Conservation (phyloP, 2,329 filamentous ascomycete genomes). For the Aureobasidium sp. region DNA sequence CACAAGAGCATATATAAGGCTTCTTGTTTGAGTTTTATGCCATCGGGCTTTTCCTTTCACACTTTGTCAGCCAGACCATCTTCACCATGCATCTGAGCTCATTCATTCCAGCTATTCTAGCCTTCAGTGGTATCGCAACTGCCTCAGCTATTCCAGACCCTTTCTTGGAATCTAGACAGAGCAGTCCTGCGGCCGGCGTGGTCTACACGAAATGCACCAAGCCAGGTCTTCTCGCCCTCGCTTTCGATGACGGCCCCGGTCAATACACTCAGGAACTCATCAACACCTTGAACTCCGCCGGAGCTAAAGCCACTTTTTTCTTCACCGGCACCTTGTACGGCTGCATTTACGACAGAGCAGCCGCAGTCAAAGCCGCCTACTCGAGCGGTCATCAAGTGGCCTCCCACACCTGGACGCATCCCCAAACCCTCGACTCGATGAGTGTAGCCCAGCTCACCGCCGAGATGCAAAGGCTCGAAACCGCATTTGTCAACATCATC, state of each 20-base stretch:
- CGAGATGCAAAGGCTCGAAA: constrained; percentile 11
- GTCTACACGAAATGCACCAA: constrained; percentile 11
- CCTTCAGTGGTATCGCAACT: background rate
- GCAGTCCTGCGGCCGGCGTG: constrained; percentile 1
- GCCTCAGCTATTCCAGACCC: background rate
- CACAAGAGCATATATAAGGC: background rate
- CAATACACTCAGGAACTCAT: constrained; percentile 64
- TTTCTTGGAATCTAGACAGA: background rate
- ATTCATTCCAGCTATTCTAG: background rate
- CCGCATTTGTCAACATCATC: constrained; percentile 11
- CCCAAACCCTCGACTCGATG: background rate
- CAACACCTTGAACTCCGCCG: constrained; percentile 53
- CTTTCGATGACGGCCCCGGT: constrained; percentile 81
- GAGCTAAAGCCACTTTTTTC: constrained; percentile 77
- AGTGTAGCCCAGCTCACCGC: background rate
- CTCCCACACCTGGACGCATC: constrained; percentile 14
- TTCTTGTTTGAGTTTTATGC: too few species aligned
- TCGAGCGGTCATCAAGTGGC: constrained; percentile 13
- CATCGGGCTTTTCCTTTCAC: too few species aligned
- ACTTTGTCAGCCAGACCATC: too few species aligned
- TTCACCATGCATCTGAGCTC: background rate
- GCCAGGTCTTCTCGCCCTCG: constrained; percentile 61
- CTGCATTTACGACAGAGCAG: constrained; percentile 5
- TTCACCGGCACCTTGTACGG: constrained; percentile 57
- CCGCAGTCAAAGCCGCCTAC: constrained; percentile 7